Base-by-base conservation (phyloP, 345 rosid genomes). In the Eutrema yunnanense region DNA sequence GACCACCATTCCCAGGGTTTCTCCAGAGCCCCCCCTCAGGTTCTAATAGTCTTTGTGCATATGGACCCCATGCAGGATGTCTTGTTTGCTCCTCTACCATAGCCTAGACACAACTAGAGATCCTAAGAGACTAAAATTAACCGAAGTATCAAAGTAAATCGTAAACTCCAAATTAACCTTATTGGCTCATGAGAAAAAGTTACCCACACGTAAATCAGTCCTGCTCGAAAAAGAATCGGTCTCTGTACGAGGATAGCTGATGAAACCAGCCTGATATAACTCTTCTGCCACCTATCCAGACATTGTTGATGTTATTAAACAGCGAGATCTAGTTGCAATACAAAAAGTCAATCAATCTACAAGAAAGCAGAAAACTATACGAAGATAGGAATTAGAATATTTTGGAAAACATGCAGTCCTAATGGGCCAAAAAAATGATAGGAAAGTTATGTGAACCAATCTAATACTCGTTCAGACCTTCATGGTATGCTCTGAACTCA, bases 231-330 rank as follows among this genome's bases (percentile, higher is more conserved):
- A 95, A 81, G 79, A 14, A 73, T 95, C 96, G 11, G 96, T 95
- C 85, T 95, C 99, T 30, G 99, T 95, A 72, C 99, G 97, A 65
- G 99, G 99, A 86, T 95, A 95, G 83, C 99, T 92, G 58, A 92
- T 90, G 80, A 88, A 88, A 79, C 99, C 97, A 77, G 99, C 81
- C 84, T 92, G 96, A 74, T 95, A 95, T 58, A 95, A 85, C 62
- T 92, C 97, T 82, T 95, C 99, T 29, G 99, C 97, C 79, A 92
- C 99, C 99, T 92, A 78, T 34, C 75, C 76, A 80, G 70, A 75
- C 26, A 69, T 52, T 55, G 41, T 63, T 54, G 41, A 76, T 54
- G 52, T 62, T 32, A 54, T 55, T 19, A 30, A 43, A 14, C 65
- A 52, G 40, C 32, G 55, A 43, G 36, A 34, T 54, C 14, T 53